These are phyloP conservation scores for Coemansia sp. DNA, from an alignment of 192 early-diverging fungal genomes.

Conservation along the genomic window DNA sequence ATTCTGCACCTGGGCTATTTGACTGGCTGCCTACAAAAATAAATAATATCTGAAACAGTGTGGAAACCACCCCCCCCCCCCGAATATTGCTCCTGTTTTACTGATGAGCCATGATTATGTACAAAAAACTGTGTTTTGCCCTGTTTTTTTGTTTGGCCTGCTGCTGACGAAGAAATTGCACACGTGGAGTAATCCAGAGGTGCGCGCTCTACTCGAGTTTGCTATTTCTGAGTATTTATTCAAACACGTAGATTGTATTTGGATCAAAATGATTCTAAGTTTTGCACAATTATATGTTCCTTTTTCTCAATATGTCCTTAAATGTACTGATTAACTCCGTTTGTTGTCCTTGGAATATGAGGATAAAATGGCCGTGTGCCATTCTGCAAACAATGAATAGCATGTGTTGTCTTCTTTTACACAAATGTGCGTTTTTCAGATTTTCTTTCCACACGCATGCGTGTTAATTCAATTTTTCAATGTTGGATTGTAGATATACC, in stretches of 20 bases:
- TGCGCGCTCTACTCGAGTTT: neutral
- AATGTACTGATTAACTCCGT: neutral
- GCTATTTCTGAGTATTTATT: neutral
- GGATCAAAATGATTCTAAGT: too few relatives aligned
- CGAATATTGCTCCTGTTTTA: neutral
- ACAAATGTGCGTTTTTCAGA: neutral
- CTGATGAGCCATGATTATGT: neutral
- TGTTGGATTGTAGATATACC: neutral
- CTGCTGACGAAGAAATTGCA: neutral
- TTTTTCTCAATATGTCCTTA: neutral
- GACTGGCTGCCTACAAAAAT: neutral
- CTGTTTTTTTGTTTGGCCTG: neutral
- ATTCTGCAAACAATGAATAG: neutral
- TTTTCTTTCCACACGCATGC: neutral
- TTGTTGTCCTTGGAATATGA: neutral
- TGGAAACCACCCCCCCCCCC: neutral
- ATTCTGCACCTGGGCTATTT: conserved; percentile 1
- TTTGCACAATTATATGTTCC: neutral
- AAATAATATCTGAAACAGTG: conserved; percentile 4
- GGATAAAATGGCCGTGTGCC: neutral
- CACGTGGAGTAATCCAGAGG: conserved; percentile 16
- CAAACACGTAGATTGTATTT: neutral
- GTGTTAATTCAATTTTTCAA: neutral
- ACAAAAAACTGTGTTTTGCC: neutral
- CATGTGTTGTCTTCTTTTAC: neutral